A percentile compares a stretch with the other conserved stretches of the same genome.
Evolutionary conservation across 1,139 yeast species (phyloP).

Genomic region (Lodderomyces jiufengensis): DNA sequence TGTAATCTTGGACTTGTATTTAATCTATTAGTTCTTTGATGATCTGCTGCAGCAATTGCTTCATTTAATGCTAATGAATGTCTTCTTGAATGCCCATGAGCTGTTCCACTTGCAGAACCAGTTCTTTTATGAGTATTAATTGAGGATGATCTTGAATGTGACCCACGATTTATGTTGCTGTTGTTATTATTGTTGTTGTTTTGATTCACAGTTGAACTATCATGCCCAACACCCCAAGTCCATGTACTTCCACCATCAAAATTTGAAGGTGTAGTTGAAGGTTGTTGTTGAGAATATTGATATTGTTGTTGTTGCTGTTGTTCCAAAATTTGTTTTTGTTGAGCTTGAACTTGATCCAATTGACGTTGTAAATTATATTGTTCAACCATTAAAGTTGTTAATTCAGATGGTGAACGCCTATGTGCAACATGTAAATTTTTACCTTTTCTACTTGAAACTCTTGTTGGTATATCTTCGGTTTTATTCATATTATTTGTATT

Average conservation of each 20-base stretch:
- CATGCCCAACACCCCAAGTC: not conserved
- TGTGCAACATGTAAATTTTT: conserved; percentile 80
- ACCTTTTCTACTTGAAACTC: conserved; percentile 23
- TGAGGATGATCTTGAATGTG: conserved; percentile 43
- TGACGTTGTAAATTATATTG: conserved; percentile 92
- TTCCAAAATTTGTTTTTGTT: conserved; percentile 80
- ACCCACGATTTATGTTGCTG: conserved; percentile 17
- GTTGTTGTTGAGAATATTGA: conserved; percentile 16
- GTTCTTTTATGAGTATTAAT: conserved; percentile 35
- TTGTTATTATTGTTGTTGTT: conserved; percentile 24
- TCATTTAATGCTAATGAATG: conserved; percentile 91
- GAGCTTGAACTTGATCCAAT: conserved; percentile 85
- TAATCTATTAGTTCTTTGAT: conserved; percentile 49
- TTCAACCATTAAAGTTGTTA: conserved; percentile 92
- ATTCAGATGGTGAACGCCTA: conserved; percentile 88
- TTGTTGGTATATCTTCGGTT: conserved; percentile 14
- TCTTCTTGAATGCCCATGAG: conserved; percentile 76
- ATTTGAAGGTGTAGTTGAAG: conserved; percentile 17
- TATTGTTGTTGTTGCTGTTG: conserved; percentile 50
- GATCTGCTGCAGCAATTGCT: conserved; percentile 96
- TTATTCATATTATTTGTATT: not conserved
- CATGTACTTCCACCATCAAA: too few relatives aligned
- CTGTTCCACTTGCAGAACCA: conserved; percentile 21
- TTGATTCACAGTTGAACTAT: not conserved
- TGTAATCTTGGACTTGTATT: conserved; percentile 36